Conservation (phyloP, 306 rosid genomes). For the Amphicarpaea edgeworthii region DNA sequence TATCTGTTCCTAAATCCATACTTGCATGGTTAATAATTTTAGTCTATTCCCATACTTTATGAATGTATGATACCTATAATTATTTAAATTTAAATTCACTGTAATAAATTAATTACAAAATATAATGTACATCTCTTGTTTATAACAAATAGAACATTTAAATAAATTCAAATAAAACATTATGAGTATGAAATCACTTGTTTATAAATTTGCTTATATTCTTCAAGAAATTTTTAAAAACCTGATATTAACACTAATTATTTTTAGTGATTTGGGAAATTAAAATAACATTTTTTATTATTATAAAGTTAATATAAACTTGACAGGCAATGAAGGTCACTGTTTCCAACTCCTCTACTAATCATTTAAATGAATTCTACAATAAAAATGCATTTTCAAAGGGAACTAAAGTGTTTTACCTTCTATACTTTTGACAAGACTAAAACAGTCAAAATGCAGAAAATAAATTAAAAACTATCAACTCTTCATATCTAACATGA, state of each 20-base stretch:
- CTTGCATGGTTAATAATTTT: not conserved
- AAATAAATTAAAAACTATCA: not conserved
- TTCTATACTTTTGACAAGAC: too few relatives aligned
- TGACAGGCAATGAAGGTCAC: not conserved
- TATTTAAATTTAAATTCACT: not conserved
- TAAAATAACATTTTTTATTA: too few relatives aligned
- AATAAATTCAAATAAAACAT: not conserved
- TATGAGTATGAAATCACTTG: not conserved
- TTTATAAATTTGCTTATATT: not conserved
- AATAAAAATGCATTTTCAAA: not conserved
- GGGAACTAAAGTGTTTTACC: not conserved
- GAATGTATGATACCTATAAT: not conserved
- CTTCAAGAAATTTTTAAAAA: too few relatives aligned
- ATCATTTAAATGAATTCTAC: too few relatives aligned
- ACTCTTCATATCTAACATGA: too few relatives aligned
- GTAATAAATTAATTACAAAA: not conserved
- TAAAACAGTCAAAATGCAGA: not conserved
- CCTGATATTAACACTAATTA: too few relatives aligned
- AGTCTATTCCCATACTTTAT: not conserved
- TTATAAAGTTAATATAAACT: not conserved
- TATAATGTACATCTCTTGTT: not conserved
- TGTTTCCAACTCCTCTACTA: too few relatives aligned
- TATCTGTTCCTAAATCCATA: not conserved
- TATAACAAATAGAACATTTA: not conserved
- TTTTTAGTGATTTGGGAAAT: not conserved